These are phyloP conservation scores for Solanum corneliomulleri DNA, from an alignment of 257 asterid species.

Conservation along the genomic window DNA sequence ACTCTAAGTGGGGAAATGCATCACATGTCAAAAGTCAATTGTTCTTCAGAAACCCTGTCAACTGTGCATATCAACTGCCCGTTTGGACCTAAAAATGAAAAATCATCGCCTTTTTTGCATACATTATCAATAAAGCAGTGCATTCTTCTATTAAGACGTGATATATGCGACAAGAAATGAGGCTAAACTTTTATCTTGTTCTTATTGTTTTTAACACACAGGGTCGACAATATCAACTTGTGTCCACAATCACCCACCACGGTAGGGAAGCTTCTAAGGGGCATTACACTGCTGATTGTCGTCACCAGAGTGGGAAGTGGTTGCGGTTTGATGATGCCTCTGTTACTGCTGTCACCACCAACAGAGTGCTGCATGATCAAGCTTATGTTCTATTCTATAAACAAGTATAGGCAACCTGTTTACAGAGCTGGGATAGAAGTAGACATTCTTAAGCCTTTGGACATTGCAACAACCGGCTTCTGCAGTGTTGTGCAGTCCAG, in stretches of 20 bases:
- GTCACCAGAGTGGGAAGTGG: conserved; percentile 55
- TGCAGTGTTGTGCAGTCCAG: background rate
- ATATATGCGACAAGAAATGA: background rate
- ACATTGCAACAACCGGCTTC: background rate
- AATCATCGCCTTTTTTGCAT: background rate
- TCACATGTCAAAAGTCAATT: background rate
- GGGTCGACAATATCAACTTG: conserved; percentile 79
- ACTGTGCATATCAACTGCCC: background rate
- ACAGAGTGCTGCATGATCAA: conserved; percentile 63
- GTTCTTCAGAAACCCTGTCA: background rate
- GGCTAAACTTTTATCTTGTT: background rate
- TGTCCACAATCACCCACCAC: conserved; percentile 82
- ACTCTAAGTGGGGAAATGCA: background rate
- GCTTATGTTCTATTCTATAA: conserved; percentile 83
- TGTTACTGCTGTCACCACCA: conserved; percentile 36
- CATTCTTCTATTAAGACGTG: background rate
- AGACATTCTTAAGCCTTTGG: background rate
- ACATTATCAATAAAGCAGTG: background rate
- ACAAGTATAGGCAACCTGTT: conserved; percentile 30
- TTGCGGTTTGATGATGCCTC: conserved; percentile 76
- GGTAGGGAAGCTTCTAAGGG: conserved; percentile 92
- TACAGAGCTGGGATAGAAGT: background rate
- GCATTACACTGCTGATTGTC: conserved; percentile 80
- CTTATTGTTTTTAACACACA: conserved; percentile 5
- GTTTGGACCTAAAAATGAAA: background rate